Percentiles rank a stretch among this genome's conserved stretches.
Conservation (phyloP, 192 early-diverging fungal species). For the Geranomyces michiganensis region DNA sequence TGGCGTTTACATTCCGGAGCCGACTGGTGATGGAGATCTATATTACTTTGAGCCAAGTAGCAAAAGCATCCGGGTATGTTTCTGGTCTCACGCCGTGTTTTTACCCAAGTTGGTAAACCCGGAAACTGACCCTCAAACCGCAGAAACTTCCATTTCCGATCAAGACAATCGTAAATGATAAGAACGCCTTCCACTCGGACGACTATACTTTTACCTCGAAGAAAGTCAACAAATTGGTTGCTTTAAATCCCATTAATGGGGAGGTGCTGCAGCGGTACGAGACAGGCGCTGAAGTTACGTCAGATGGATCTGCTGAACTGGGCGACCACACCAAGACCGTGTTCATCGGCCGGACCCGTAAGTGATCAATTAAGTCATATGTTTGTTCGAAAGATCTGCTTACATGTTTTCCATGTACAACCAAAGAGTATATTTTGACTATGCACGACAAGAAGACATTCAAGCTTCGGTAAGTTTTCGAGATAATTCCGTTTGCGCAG, state of each 20-base stretch:
- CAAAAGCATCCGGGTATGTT: not conserved
- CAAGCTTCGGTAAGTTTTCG: slow-evolving; percentile 17
- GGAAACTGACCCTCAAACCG: not conserved
- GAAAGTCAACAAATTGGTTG: slow-evolving; percentile 68
- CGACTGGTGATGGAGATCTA: slow-evolving; percentile 66
- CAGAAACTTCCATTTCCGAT: slow-evolving; percentile 71
- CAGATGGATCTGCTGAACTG: not conserved
- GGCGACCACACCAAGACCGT: not conserved
- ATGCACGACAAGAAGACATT: slow-evolving; percentile 51
- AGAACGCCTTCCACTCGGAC: slow-evolving; percentile 56
- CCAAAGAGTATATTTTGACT: slow-evolving; percentile 53
- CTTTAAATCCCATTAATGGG: slow-evolving; percentile 71
- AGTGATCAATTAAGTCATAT: not conserved
- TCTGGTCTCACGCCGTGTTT: too few relatives aligned
- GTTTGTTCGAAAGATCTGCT: not conserved
- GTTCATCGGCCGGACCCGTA: slow-evolving; percentile 4
- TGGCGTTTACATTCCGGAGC: slow-evolving; percentile 75
- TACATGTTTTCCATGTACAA: too few relatives aligned
- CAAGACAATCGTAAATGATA: slow-evolving; percentile 67
- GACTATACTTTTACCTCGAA: slow-evolving; percentile 67
- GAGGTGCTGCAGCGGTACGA: slow-evolving; percentile 63
- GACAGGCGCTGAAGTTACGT: slow-evolving; percentile 19
- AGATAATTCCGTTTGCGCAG: too few relatives aligned
- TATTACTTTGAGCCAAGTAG: slow-evolving; percentile 60
- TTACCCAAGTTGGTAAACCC: too few relatives aligned